phyloP scores from a whole-genome alignment of 306 rosid genomes.

The Hylodesmum podocarpum region DNA sequence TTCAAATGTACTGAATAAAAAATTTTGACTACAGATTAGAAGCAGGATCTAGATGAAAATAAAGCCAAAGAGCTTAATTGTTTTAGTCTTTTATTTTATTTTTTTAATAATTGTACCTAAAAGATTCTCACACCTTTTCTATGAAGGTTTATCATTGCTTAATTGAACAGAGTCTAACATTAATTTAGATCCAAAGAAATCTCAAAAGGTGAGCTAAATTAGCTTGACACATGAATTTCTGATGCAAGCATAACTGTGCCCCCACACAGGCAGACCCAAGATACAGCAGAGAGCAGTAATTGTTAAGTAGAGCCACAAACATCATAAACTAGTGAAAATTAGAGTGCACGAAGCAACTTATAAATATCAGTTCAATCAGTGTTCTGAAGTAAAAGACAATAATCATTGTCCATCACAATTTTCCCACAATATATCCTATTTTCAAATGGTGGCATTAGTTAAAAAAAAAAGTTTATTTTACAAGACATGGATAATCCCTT shows the following conservation, averaged over 20 bases:
- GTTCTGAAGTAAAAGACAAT: constrained; percentile 2
- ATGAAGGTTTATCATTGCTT: not conserved
- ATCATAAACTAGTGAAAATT: not conserved
- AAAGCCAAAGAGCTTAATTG: not conserved
- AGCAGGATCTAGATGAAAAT: not conserved
- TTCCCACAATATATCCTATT: not conserved
- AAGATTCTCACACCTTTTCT: not conserved
- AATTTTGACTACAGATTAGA: not conserved
- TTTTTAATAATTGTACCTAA: not conserved
- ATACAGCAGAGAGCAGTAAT: not conserved
- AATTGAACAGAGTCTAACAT: not conserved
- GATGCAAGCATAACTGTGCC: not conserved
- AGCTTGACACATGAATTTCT: not conserved
- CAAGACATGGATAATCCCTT: not conserved
- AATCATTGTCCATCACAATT: constrained; percentile 6
- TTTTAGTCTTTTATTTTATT: not conserved
- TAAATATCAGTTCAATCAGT: not conserved
- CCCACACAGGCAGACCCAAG: not conserved
- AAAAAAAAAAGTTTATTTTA: not conserved
- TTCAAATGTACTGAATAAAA: not conserved
- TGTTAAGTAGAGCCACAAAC: not conserved
- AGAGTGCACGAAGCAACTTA: not conserved
- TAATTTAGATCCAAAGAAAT: not conserved
- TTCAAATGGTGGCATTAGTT: not conserved
- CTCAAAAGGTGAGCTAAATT: not conserved